Conservation (phyloP, 1,284 basidiomycete genomes). For the Salmacisia buchloeana region DNA sequence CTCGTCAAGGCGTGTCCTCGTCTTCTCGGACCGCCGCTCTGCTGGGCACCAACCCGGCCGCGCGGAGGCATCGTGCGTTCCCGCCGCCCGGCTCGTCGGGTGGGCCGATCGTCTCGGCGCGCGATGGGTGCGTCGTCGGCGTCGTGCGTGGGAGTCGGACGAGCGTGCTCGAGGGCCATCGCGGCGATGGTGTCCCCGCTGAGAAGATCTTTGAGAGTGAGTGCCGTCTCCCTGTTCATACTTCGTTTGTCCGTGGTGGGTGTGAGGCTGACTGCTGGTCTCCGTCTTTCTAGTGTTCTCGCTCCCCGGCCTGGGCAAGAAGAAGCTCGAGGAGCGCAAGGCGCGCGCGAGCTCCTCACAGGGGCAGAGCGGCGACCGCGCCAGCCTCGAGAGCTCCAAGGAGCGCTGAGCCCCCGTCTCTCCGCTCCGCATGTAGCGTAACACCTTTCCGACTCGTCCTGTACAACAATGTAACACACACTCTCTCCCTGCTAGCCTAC, state of each 20-base stretch:
- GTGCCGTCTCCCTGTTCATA: neutral
- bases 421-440: too few relatives aligned
- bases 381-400: neutral
- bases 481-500: too few relatives aligned
- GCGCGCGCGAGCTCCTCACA: too few relatives aligned
- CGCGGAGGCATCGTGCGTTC: constrained; percentile 31
- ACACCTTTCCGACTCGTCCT: too few relatives aligned
- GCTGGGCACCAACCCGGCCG: neutral
- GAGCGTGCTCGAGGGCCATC: constrained; percentile 57
- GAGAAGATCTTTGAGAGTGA: constrained; percentile 62
- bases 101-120: constrained; percentile 64
- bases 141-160: constrained; percentile 64
- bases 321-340: constrained; percentile 10
- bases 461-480: too few relatives aligned
- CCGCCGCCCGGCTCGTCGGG: constrained; percentile 67
- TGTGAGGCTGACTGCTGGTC: neutral
- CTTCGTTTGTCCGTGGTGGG: neutral
- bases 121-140: constrained; percentile 64
- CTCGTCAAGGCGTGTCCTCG: too few relatives aligned
- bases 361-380: neutral
- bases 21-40: too few relatives aligned
- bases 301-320: constrained; percentile 37
- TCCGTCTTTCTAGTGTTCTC: constrained; percentile 26
- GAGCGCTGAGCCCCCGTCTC: too few relatives aligned
- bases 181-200: constrained; percentile 66